Percentiles rank a stretch among this genome's conserved stretches.
Conservation (phyloP, 495 filamentous ascomycete genomes). For the Viridothelium virens region DNA sequence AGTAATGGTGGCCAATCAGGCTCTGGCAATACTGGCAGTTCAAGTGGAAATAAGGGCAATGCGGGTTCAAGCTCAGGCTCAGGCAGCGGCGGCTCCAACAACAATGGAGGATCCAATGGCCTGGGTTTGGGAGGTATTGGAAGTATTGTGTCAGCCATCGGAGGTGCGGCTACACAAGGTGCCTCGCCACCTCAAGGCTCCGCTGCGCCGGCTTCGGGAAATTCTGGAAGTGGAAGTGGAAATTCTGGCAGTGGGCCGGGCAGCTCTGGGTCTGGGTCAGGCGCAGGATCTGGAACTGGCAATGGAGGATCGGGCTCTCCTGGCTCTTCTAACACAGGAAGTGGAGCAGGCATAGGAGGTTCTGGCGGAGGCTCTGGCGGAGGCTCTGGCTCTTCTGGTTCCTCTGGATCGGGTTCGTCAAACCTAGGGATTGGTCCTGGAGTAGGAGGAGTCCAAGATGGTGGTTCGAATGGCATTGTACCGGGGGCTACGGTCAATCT, state of each 20-base stretch:
- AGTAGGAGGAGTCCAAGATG: background rate
- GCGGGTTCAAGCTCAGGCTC: no score
- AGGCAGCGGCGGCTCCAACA: no score
- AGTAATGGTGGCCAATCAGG: background rate
- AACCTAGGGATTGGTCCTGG: background rate
- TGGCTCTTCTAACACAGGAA: background rate
- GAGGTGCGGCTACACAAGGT: no score
- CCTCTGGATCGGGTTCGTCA: background rate
- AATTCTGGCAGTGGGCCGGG: conserved; percentile 6
- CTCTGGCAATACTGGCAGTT: no score
- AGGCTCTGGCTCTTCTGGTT: background rate
- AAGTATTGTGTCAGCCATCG: no score
- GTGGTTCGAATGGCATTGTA: background rate
- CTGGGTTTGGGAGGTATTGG: no score
- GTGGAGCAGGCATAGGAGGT: background rate
- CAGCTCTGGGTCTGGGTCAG: background rate
- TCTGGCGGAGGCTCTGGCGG: background rate
- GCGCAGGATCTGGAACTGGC: background rate
- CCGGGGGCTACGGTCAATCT: conserved; percentile 8
- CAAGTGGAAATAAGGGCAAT: no score
- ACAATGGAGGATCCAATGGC: no score
- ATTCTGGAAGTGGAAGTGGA: background rate
- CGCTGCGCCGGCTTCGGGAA: no score
- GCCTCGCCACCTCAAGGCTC: no score
- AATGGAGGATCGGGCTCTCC: background rate